A percentile compares a stretch with the other conserved stretches of the same genome.
Evolutionary conservation across 2,329 filamentous ascomycete genomes (phyloP).

Genomic region (Exophiala viscosa): DNA sequence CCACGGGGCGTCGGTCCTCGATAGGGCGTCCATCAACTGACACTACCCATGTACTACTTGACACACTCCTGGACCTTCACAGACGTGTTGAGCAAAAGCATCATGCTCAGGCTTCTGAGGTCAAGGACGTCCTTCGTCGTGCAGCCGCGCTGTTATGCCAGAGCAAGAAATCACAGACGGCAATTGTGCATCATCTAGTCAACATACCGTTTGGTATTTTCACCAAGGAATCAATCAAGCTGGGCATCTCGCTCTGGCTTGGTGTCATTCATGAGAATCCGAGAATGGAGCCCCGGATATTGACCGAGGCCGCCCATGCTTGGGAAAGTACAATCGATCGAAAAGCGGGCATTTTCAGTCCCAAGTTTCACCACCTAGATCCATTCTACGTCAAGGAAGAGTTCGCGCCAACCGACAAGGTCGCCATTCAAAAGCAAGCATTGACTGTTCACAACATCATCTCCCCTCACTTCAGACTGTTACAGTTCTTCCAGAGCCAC

Average conservation of each 20-base stretch:
- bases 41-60: constrained; percentile 44
- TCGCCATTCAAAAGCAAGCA: constrained; percentile 68
- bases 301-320: constrained; percentile 81
- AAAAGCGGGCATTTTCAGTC: constrained; percentile 76
- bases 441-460: constrained; percentile 77
- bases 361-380: constrained; percentile 67
- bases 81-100: constrained; percentile 66
- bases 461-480: constrained; percentile 76
- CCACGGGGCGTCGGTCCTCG: constrained; percentile 18
- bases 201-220: constrained; percentile 90
- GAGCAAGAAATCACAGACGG: constrained; percentile 68
- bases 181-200: constrained; percentile 82
- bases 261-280: constrained; percentile 97
- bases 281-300: constrained; percentile 75
- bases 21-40: constrained; percentile 30
- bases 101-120: constrained; percentile 66
- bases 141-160: constrained; percentile 84
- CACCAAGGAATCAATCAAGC: constrained; percentile 89
- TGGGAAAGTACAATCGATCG: constrained; percentile 83
- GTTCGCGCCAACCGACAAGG: constrained; percentile 84
- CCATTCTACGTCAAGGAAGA: constrained; percentile 90
- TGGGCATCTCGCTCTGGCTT: constrained; percentile 93
- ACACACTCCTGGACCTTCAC: constrained; percentile 69
- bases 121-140: constrained; percentile 76
- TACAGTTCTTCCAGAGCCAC: constrained; percentile 90